Evolutionary conservation across 768 basidiomycete genomes (phyloP).

Genomic region (Russula virescens): DNA sequence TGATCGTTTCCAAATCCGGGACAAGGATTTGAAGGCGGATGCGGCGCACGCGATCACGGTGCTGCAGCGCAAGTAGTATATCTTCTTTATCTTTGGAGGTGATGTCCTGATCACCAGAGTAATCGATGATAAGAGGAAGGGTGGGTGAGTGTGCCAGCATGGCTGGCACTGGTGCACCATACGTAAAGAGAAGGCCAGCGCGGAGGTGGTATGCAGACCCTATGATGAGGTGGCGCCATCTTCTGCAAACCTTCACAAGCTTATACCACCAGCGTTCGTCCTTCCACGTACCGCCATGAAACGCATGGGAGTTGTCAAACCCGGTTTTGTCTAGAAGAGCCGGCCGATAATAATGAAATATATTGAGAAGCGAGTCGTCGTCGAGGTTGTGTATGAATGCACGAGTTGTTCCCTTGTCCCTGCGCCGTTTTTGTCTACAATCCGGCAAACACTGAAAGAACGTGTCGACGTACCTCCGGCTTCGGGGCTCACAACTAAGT

Average conservation of each 20-base stretch:
- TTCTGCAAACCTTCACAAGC: background rate
- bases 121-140: background rate
- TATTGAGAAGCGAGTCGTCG: background rate
- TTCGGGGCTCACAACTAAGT: too few relatives aligned
- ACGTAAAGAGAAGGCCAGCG: background rate
- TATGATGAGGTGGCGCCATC: background rate
- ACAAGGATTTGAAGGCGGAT: background rate
- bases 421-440: too few relatives aligned
- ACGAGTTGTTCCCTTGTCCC: too few relatives aligned
- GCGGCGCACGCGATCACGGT: background rate
- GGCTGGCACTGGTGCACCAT: background rate
- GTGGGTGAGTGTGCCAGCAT: background rate
- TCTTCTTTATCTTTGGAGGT: background rate
- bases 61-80: background rate
- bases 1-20: background rate
- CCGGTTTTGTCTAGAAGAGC: background rate
- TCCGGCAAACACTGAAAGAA: too few relatives aligned
- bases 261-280: background rate
- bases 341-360: background rate
- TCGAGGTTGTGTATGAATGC: background rate
- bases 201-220: background rate
- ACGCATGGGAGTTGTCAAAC: background rate
- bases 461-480: too few relatives aligned
- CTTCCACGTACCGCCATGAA: background rate
- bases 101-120: background rate